Evolutionary conservation across 2,329 filamentous ascomycete species (phyloP), one percentile per base, ranked within the genome.

Genomic region (Talaromyces sp.): DNA sequence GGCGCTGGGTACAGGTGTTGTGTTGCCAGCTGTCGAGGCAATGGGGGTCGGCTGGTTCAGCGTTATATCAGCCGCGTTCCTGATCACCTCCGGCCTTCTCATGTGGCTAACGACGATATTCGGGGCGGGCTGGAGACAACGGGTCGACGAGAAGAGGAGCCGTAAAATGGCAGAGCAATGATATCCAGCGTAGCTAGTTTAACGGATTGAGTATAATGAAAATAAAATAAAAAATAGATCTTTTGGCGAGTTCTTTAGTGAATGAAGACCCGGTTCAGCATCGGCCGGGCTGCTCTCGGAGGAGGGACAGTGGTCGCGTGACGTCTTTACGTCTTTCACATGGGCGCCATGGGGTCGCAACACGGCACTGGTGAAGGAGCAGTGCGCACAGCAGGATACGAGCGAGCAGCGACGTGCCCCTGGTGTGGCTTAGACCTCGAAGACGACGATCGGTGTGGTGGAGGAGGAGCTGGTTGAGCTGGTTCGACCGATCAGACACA

Each of bases 21-120:
- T 89, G 58, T 78, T 95, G 60, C 91, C 91, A 0, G 88, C 87
- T 0, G 82, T 92, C n/a, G 79, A 91, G 62, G 77, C 74, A 31
- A 88, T 95, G 58, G 90, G 91, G 3, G 86, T 93, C 0, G 91
- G 90, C 0, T 93, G 89, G 89, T 93, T 92, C 71, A 87, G 83
- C 52, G 92, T 89, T 1, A 87, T 92, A 60, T 85, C 81, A 55
- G 83, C 86, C 0, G 59, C 74, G 0, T 88, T 89, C 62, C 68
- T 89, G 55, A 69, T 84, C 0, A 65, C 74, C 3, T 74, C 78
- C 17, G 77, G 84, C 0, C 66, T 69, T 0, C 75, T 75, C 8
- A 75, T 82, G 0, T 81, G 78, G 74, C 71, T 80, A 2, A 81
- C 80, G 1, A 79, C 82, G 3, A 59, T 77, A 10, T 83, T 79